Evolutionary conservation across 2,329 filamentous ascomycete species (phyloP).

Genomic region (Colletotrichum agaves): DNA sequence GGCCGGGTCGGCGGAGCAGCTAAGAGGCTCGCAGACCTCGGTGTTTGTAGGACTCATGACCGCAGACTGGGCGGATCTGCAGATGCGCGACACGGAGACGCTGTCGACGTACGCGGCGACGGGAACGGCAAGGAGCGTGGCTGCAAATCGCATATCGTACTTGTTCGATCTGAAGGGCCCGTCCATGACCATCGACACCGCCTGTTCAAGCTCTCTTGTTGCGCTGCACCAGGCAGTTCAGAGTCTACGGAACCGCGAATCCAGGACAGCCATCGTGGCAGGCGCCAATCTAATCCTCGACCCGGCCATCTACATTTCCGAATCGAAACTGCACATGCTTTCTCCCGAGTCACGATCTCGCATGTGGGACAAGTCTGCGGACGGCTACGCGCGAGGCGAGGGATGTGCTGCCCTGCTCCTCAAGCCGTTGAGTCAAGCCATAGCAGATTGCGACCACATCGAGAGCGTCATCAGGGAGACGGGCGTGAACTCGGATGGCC

Average conservation of each 20-base stretch:
- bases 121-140: conserved; percentile 42
- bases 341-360: no score
- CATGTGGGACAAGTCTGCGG: no score
- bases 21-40: conserved; percentile 4
- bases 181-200: conserved; percentile 48
- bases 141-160: conserved; percentile 36
- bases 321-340: background rate
- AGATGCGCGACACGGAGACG: background rate
- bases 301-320: conserved; percentile 26
- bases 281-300: conserved; percentile 40
- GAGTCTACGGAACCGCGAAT: conserved; percentile 45
- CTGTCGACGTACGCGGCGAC: conserved; percentile 41
- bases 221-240: conserved; percentile 47
- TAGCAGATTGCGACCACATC: conserved; percentile 51
- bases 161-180: conserved; percentile 44
- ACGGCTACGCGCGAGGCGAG: conserved; percentile 13
- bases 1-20: conserved; percentile 24
- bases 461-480: conserved; percentile 49
- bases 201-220: conserved; percentile 47
- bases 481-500: conserved; percentile 52
- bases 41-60: background rate
- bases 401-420: conserved; percentile 51
- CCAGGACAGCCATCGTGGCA: no score
- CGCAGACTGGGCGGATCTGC: no score
- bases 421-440: conserved; percentile 56